Base-by-base conservation (phyloP, 2,329 filamentous ascomycete species). In the Fusarium sp. region DNA sequence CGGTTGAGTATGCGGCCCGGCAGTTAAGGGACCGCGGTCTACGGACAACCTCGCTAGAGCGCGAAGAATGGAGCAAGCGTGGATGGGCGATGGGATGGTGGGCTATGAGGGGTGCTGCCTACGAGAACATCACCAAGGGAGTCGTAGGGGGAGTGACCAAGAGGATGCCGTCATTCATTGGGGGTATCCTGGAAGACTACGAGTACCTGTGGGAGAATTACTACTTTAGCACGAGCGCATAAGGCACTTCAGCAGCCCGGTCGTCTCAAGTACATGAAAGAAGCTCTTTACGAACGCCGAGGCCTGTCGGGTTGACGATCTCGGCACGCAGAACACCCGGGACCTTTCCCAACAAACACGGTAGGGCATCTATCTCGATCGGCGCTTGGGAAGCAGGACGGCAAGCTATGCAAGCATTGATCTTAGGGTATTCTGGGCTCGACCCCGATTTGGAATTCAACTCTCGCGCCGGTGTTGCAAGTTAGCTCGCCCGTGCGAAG, bases 191-290 rank as follows among this genome's bases (percentile, higher is more conserved):
- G 68, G 94, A 98, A 78, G 96, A 99, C 79, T 99, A 99, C 78
- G 93, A 97, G 80, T 98, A 97, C 78, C 85, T 99, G 33, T 99
- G 96, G 96, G 94, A 98, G 81, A 95, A 97, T 74, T 98, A 98
- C 80, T 97, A 98, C 81, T 99, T 98, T 80, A 88, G 87, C 78
- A 89, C 87, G 36, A 87, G 85, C 57, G 77, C 78, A 74, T 66
- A 59, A 69, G 43, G 31, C 20, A 24, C 39, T 34, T 42, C 38
- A 44, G 26, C 31, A 28, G 40, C 52, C 39, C 49, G 18, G 36
- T 11, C 43, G 66, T 48, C 46, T 69, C 51, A 39, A 54, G 48
- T 69, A 63, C n/a, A 61, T 49, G 44, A 20, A 53, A 31, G 14
- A 26, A 46, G 17, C 54, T 52, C 20, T 45, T 62, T 52, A n/a